Base-by-base conservation (phyloP, 257 asterid genomes). In the Avicennia marina region DNA sequence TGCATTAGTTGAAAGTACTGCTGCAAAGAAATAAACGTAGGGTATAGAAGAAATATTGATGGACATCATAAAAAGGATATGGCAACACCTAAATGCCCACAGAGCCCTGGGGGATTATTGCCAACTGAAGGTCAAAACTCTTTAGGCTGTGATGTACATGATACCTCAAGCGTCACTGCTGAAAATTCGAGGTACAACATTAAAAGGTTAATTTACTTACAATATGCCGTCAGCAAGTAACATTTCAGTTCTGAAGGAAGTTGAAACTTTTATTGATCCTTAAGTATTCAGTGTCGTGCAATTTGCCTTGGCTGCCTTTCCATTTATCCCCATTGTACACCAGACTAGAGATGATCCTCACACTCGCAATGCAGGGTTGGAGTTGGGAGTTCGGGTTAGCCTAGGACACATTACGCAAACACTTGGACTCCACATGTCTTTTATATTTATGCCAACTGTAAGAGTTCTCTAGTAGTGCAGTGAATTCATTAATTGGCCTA, bases 361-460 rank as follows among this genome's bases (percentile, higher is more conserved):
- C 47, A 84, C 83, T 53, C 81, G 94, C 40, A 80, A 74, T 24
- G 81, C 89, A 40, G 96, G 94, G 62, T 22, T 84, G 49, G 94
- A 84, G 63, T 67, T 87, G 78, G 96, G 96, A 65, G 61, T 80
- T 61, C 84, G 89, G 94, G 75, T 70, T 60, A 84, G 94, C 80
- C 72, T 84, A 57, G 96, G 87, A 45, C 84, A 84, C 71, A 83
- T 84, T 53, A 62, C 80, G 77, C 93, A 87, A 61, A 93, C 94
- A 64, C 80, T 87, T 50, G 96, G 94, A 16, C 79, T 82, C 54
- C 84, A 84, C 96, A 33, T 80, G 62, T 78, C 94, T 21, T 85
- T 84, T 70, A 66, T 84, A 48, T 63, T 77, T 53, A 82, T 84
- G 94, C 80, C 84, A 76, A 87, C 96, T 22, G 94, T 84, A 80